Evolutionary conservation across 2,329 filamentous ascomycete genomes (phyloP).

Genomic region (Botrytis deweyae): DNA sequence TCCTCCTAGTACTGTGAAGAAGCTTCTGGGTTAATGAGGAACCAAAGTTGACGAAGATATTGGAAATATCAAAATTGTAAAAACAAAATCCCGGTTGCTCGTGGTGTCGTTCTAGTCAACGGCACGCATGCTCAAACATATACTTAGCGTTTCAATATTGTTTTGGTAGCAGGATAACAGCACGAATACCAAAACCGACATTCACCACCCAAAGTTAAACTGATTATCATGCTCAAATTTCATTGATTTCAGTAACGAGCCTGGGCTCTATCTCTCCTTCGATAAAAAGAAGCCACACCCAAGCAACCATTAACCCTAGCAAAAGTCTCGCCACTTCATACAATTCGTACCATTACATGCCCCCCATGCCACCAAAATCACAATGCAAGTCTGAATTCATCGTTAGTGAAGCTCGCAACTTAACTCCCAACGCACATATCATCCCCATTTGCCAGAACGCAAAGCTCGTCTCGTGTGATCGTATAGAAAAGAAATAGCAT

Average conservation of each 20-base stretch:
- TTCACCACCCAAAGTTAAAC: neutral
- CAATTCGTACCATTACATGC: neutral
- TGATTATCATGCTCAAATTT: neutral
- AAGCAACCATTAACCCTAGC: neutral
- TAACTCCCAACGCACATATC: neutral
- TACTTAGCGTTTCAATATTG: neutral
- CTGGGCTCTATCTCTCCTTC: neutral
- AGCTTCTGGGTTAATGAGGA: neutral
- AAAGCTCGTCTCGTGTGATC: neutral
- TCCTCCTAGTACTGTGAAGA: neutral
- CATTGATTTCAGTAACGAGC: neutral
- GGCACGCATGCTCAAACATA: neutral
- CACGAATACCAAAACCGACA: neutral
- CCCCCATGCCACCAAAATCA: neutral
- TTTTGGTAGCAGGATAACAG: neutral
- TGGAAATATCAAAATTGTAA: neutral
- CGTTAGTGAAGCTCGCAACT: neutral
- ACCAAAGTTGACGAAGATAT: neutral
- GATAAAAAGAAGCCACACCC: neutral
- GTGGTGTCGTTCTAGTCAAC: neutral
- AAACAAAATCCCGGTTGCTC: neutral
- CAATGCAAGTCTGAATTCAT: neutral
- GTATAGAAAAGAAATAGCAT: neutral
- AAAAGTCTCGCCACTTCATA: conserved; percentile 2
- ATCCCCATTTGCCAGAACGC: neutral